Percentiles rank a stretch among this genome's conserved stretches.
Conservation (phyloP, 345 rosid genomes). For the Salix arbutifolia region DNA sequence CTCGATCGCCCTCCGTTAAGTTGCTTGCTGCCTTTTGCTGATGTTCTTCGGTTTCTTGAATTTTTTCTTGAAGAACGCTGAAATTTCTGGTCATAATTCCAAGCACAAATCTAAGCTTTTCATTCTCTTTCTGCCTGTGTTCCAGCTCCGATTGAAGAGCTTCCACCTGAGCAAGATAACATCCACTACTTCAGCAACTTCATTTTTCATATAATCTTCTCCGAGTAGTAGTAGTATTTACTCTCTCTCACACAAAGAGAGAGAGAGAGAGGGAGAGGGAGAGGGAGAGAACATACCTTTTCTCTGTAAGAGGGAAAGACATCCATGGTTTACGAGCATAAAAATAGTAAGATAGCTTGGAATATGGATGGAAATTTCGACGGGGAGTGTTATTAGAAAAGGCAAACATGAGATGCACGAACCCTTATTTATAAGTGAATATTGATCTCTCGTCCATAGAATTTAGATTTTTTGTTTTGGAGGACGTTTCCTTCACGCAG, state of each 20-base stretch:
- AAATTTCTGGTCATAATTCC: conserved; percentile 31
- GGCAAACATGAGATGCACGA: background rate
- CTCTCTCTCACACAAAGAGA: background rate
- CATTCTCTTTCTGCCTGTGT: conserved; percentile 34
- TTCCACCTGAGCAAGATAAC: conserved; percentile 19
- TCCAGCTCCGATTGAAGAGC: conserved; percentile 30
- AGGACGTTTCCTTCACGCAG: background rate
- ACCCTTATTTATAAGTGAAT: background rate
- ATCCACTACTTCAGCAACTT: background rate
- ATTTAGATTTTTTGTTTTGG: background rate
- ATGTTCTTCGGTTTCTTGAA: conserved; percentile 15
- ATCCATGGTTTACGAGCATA: background rate
- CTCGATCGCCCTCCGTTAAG: background rate
- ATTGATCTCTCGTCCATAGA: background rate
- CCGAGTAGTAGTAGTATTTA: too few species aligned
- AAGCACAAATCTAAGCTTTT: conserved; percentile 32
- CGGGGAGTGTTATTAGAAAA: background rate
- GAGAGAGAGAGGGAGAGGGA: background rate
- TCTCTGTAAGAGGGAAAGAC: background rate
- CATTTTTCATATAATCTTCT: too few species aligned
- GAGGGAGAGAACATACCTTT: background rate
- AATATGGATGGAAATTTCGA: too few species aligned
- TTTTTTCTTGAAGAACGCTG: conserved; percentile 23
- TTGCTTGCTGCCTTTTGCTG: background rate
- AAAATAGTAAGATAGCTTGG: too few species aligned